Evolutionary conservation across 2,329 filamentous ascomycete genomes (phyloP), one percentile per base, ranked within the genome.

Genomic region (Plenodomus lindquistii): DNA sequence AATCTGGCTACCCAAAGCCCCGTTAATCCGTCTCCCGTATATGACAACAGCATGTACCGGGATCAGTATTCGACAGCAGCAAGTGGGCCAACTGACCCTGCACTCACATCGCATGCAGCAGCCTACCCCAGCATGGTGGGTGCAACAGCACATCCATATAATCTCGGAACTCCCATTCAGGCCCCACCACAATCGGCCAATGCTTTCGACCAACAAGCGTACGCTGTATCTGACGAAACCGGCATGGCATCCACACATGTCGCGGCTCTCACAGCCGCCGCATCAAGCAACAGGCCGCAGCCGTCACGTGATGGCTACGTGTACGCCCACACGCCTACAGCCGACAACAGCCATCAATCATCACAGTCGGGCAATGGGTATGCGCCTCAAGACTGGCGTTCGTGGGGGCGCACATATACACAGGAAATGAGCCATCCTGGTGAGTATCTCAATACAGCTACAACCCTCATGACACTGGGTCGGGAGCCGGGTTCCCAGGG

Each of bases 391-490:
- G 66, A 67, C 40, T 73, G 71, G 71, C 67, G 59, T 9, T 63
- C 71, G 39, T 73, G 69, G 67, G 62, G 65, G 21, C 57, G 64
- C 47, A 64, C 63, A 8, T 66, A 67, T 35, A 69, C 63, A 53
- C 42, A 48, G 22, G 60, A 58, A 34, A 38, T 56, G 24, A 40
- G 57, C 40, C 59, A 64, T 24, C 54, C 62, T 13, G 60, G 64
- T 24, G 68, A 72, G 20, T 71, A 70, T 42, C 56, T 73, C n/a
- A 70, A 70, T 48, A 70, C 67, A 19, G 72, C 72, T 21, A 73
- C 62, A 19, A 72, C 71, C 1, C 64, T 74, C 22, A 72, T 75
- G 62, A 65, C 69, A 2, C 59, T 73, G 8, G 63, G 67, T n/a
- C 62, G 69, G 29, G 67, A 69, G 27, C 50, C 57, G 3, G 53